A percentile compares a stretch with the other conserved stretches of the same genome.
These are phyloP conservation scores for Piper betle DNA, from an alignment of 164 flowering plant species.

Conservation along the genomic window DNA sequence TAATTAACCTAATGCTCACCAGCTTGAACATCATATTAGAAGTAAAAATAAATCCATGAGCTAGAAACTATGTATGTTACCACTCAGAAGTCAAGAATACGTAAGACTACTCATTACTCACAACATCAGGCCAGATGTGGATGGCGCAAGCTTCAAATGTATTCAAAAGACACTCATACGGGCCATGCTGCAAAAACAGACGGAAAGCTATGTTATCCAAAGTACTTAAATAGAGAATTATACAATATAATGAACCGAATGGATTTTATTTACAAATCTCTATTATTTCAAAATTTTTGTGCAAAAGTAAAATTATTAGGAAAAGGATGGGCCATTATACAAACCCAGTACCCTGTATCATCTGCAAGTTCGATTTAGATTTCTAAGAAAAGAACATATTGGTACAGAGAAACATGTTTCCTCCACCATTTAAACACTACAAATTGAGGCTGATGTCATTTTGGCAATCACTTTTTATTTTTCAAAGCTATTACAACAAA, in stretches of 20 bases:
- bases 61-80: not conserved
- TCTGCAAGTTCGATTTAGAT: too few species aligned
- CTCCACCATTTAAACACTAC: too few species aligned
- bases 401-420: too few species aligned
- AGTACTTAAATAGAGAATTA: not conserved
- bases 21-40: not conserved
- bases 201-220: not conserved
- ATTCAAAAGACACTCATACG: slow-evolving; percentile 59
- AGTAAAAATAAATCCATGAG: not conserved
- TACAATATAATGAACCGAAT: not conserved
- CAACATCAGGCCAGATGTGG: slow-evolving; percentile 63
- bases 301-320: not conserved
- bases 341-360: too few species aligned
- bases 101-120: slow-evolving; percentile 11
- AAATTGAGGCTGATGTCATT: too few species aligned
- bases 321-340: not conserved
- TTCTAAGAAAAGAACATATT: too few species aligned
- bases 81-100: not conserved
- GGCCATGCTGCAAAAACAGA: slow-evolving; percentile 62
- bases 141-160: slow-evolving; percentile 89
- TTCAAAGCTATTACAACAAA: too few species aligned
- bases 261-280: not conserved
- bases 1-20: not conserved
- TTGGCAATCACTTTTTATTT: too few species aligned
- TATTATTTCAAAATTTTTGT: too few species aligned